Evolutionary conservation across 2,329 filamentous ascomycete genomes (phyloP).

Genomic region (Curvularia verruculosa): DNA sequence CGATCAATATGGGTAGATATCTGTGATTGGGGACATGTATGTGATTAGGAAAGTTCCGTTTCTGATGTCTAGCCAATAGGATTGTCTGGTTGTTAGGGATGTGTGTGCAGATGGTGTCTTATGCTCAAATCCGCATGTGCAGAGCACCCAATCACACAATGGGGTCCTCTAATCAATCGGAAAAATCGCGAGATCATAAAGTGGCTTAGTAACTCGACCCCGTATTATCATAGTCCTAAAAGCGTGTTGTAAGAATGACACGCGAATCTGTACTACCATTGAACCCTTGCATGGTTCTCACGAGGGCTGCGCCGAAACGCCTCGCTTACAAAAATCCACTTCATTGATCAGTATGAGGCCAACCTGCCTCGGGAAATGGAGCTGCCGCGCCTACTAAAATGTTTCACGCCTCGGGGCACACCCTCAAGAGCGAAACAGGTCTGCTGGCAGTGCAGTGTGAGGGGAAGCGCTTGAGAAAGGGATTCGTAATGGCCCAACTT

Average conservation of each 20-base stretch:
- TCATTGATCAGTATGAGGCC: neutral
- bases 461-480: neutral
- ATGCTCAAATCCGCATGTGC: neutral
- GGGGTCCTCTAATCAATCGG: neutral
- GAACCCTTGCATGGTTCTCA: slow-evolving; percentile 9
- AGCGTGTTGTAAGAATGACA: slow-evolving; percentile 11
- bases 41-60: neutral
- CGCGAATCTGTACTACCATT: slow-evolving; percentile 5
- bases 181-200: neutral
- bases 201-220: neutral
- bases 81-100: neutral
- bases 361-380: neutral
- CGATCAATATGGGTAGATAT: neutral
- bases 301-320: slow-evolving; percentile 13
- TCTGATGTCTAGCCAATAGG: neutral
- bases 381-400: neutral
- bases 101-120: neutral
- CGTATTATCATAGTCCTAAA: neutral
- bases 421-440: neutral
- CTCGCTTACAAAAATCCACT: slow-evolving; percentile 5
- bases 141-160: neutral
- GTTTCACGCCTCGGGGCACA: neutral
- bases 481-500: neutral
- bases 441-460: slow-evolving; percentile 8
- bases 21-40: neutral